phyloP scores from a whole-genome alignment of 257 asterid species.

The Solanum medicagineum region DNA sequence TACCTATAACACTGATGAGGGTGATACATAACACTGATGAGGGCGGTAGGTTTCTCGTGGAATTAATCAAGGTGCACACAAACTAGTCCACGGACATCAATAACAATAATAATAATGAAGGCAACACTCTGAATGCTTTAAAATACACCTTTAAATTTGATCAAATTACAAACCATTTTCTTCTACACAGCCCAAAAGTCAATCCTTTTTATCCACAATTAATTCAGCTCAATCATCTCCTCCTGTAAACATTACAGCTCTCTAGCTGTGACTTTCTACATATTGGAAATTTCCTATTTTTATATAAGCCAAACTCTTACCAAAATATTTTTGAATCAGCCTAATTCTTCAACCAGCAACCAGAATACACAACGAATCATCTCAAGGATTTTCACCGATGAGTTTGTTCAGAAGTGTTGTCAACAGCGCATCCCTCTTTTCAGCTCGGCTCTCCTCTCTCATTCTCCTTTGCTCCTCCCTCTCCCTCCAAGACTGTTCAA shows the following conservation, averaged over 20 bases:
- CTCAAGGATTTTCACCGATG: slow-evolving; percentile 18
- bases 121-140: neutral
- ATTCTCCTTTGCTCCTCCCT: slow-evolving; percentile 41
- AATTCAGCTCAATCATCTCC: neutral
- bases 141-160: neutral
- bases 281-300: neutral
- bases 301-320: neutral
- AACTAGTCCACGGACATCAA: neutral
- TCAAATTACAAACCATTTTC: neutral
- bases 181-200: neutral
- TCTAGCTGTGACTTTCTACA: neutral
- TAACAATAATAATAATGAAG: neutral
- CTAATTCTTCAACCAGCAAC: neutral
- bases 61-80: neutral
- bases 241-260: too few species aligned
- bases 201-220: neutral
- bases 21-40: too few species aligned
- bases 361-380: neutral
- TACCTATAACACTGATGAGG: too few species aligned
- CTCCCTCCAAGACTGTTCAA: slow-evolving; percentile 56
- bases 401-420: slow-evolving; percentile 48
- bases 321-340: neutral
- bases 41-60: rapidly evolving
- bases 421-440: slow-evolving; percentile 56
- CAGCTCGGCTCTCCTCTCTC: slow-evolving; percentile 64